Conservation (phyloP, 805 yeast genomes). For the Ascoidea rubescens region DNA sequence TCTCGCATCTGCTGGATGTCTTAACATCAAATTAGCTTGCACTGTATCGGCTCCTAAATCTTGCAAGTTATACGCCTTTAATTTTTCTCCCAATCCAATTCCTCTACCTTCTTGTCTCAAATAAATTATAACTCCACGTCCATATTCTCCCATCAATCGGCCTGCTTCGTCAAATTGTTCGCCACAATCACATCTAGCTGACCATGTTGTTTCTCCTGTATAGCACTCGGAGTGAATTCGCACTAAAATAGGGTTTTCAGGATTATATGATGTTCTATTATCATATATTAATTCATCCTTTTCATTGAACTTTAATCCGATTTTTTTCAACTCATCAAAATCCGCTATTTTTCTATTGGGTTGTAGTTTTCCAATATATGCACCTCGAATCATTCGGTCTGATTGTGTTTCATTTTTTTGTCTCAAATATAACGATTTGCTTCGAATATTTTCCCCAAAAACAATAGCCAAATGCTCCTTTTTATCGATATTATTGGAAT, state of each 20-base stretch:
- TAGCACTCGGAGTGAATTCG: slow-evolving; percentile 96
- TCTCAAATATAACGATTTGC: slow-evolving; percentile 50
- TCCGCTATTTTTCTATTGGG: slow-evolving; percentile 79
- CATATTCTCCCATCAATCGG: slow-evolving; percentile 71
- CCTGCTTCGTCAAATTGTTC: slow-evolving; percentile 99
- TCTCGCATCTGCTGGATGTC: slow-evolving; percentile 98
- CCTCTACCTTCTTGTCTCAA: slow-evolving; percentile 98
- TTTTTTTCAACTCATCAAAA: slow-evolving; percentile 29
- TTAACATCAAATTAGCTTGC: slow-evolving; percentile 79
- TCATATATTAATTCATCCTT: slow-evolving; percentile 22
- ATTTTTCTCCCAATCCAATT: slow-evolving; percentile 93
- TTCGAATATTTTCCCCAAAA: slow-evolving; percentile 83
- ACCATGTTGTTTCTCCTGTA: slow-evolving; percentile 99
- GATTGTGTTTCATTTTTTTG: slow-evolving; percentile 68
- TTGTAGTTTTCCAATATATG: slow-evolving; percentile 76
- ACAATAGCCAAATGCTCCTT: slow-evolving; percentile 97
- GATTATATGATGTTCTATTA: slow-evolving; percentile 16
- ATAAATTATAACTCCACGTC: slow-evolving; percentile 91
- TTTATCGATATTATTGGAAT: slow-evolving; percentile 71
- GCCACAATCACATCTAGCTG: slow-evolving; percentile 98
- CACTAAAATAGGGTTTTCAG: slow-evolving; percentile 43
- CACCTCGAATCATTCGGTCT: slow-evolving; percentile 97
- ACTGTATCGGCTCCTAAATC: slow-evolving; percentile 98
- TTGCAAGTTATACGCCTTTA: slow-evolving; percentile 92
- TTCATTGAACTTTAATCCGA: slow-evolving; percentile 26